These are phyloP conservation scores for Paramecium biaurelia DNA, from an alignment of 73 alveolate species.

Conservation along the genomic window DNA sequence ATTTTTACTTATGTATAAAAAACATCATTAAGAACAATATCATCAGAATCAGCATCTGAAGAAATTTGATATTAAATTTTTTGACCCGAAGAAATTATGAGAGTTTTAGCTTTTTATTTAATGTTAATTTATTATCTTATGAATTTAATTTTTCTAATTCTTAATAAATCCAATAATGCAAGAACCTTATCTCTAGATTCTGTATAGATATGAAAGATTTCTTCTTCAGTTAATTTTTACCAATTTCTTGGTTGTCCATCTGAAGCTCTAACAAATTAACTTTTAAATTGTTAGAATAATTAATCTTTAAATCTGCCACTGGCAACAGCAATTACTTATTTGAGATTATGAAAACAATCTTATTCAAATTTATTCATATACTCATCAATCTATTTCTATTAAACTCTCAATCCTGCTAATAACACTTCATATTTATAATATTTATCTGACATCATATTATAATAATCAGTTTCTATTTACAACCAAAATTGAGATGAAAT, in stretches of 20 bases:
- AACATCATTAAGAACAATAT: neutral
- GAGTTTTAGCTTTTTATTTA: neutral
- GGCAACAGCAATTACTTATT: neutral
- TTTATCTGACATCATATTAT: neutral
- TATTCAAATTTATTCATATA: constrained; percentile 3
- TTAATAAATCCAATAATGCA: neutral
- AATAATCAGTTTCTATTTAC: neutral
- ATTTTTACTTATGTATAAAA: neutral
- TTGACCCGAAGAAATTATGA: neutral
- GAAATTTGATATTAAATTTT: neutral
- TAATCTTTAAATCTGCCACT: constrained; percentile 45
- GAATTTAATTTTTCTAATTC: neutral
- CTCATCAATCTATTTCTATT: neutral
- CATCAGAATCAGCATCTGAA: neutral
- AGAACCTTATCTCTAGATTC: neutral
- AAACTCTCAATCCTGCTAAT: neutral
- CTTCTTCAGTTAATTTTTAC: constrained; percentile 27
- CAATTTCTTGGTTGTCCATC: constrained; percentile 44
- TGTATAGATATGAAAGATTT: neutral
- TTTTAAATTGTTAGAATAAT: constrained; percentile 8
- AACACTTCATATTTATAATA: neutral
- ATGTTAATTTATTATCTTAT: neutral
- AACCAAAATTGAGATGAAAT: neutral
- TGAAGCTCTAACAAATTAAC: neutral
- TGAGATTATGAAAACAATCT: neutral